Evolutionary conservation across 1,139 yeast genomes (phyloP).

Genomic region (Geotrichum restrictum): DNA sequence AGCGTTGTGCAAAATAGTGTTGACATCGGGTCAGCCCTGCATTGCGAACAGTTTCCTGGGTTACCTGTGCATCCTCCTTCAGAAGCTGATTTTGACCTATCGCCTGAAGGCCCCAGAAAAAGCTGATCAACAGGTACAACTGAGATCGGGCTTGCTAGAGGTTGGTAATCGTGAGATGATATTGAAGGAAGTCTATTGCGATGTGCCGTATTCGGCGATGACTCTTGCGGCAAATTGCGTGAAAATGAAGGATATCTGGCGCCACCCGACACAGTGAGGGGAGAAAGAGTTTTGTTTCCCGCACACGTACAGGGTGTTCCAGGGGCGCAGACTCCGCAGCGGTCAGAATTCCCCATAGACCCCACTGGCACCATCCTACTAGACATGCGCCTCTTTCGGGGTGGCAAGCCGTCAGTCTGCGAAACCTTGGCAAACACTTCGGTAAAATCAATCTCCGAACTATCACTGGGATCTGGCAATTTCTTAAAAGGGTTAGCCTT

Average conservation of each 20-base stretch:
- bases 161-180: conserved; percentile 2
- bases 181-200: conserved; percentile 2
- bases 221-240: not conserved
- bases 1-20: conserved; percentile 83
- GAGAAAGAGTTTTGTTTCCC: conserved; percentile 39
- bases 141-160: conserved; percentile 8
- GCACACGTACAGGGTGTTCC: conserved; percentile 90
- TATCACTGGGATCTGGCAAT: not conserved
- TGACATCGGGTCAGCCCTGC: conserved; percentile 84
- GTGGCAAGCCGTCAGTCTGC: conserved; percentile 18
- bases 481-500: conserved; percentile 12
- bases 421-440: conserved; percentile 25
- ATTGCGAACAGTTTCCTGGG: conserved; percentile 83
- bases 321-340: conserved; percentile 89
- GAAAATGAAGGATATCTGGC: no score
- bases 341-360: conserved; percentile 44
- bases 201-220: not conserved
- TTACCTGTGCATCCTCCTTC: conserved; percentile 69
- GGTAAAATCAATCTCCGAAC: conserved; percentile 37
- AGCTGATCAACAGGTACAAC: conserved; percentile 16
- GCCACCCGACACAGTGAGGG: no score
- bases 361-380: not conserved
- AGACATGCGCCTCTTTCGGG: not conserved
- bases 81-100: conserved; percentile 1
- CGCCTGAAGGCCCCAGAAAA: not conserved